Conservation (phyloP, 78 protist genomes). For the slime mould (Dictyostelium discoideum) region dicty_2.7 NC_007088.5:7688501-7689000, state of each 20-base stretch:
- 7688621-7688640: constrained; percentile 9
- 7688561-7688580: background rate
- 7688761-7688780: constrained; percentile 84
- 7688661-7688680: constrained; percentile 1
- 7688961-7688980: constrained; percentile 45
- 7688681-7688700: constrained; percentile 24
- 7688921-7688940: constrained; percentile 71
- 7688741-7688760: background rate
- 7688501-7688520: background rate
- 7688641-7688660: background rate
- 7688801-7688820: constrained; percentile 83
- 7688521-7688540: too few relatives aligned
- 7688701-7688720: background rate
- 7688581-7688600: background rate
- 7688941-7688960: constrained; percentile 73
- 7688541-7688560: background rate
- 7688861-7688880: constrained; percentile 74
- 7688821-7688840: constrained; percentile 91
- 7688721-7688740: background rate
- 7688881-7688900: constrained; percentile 84
- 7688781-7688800: constrained; percentile 85
- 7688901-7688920: constrained; percentile 47
- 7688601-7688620: background rate
- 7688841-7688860: constrained; percentile 80
- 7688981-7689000: constrained; percentile 53